Percentiles rank a stretch among this genome's conserved stretches.
phyloP scores from a whole-genome alignment of 305 asterid species.

The Fraxinus velutina region DNA sequence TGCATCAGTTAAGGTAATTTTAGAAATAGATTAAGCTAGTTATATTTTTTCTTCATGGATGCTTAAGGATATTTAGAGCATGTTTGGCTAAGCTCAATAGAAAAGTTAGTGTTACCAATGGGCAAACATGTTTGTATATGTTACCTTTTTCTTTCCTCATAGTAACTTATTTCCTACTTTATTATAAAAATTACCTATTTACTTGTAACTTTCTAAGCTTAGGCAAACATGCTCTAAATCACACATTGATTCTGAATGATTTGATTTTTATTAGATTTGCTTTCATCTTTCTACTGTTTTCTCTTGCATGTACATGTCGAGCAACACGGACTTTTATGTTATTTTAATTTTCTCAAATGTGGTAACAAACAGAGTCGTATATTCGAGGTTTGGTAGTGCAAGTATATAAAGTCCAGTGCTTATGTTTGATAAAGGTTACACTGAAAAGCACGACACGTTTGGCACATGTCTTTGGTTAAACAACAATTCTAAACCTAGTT shows the following conservation, averaged over 20 bases:
- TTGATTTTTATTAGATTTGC: background rate
- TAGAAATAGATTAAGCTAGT: background rate
- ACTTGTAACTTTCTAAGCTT: background rate
- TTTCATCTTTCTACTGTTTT: background rate
- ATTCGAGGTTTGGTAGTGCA: background rate
- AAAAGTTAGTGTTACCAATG: background rate
- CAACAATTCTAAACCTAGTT: background rate
- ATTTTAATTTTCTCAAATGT: background rate
- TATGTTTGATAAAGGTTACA: background rate
- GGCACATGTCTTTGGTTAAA: background rate
- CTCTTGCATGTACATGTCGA: background rate
- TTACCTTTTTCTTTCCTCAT: background rate
- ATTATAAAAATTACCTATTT: background rate
- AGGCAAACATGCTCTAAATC: background rate
- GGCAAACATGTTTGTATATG: background rate
- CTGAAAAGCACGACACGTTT: background rate
- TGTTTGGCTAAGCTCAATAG: background rate
- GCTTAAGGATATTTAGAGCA: background rate
- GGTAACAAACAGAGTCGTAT: background rate
- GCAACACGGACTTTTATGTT: background rate
- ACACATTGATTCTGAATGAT: background rate
- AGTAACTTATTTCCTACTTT: background rate
- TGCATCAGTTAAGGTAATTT: conserved; percentile 71
- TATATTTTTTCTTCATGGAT: background rate
- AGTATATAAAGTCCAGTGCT: background rate